Percentiles rank a stretch among this genome's conserved stretches.
Evolutionary conservation across 495 filamentous ascomycete species (phyloP).

Genomic region (Penicillium tannophilum): DNA sequence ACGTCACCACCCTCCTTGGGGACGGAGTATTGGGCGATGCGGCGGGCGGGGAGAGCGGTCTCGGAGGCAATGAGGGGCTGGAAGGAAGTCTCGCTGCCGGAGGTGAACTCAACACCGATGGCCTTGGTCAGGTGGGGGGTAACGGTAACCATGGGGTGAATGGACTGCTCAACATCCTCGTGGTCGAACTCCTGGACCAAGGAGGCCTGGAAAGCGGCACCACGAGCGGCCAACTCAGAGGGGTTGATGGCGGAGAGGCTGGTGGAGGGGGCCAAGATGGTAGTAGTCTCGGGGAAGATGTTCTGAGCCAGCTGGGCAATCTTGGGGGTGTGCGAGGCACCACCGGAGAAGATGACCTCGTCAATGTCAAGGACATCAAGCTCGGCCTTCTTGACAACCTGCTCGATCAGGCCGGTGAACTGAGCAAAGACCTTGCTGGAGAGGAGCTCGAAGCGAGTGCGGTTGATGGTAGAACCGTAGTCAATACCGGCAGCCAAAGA

Average conservation of each 20-base stretch:
- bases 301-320: constrained; percentile 73
- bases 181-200: constrained; percentile 88
- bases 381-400: constrained; percentile 85
- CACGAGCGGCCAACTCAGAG: constrained; percentile 82
- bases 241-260: constrained; percentile 81
- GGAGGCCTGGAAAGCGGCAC: constrained; percentile 93
- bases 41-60: constrained; percentile 86
- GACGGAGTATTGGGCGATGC: constrained; percentile 72
- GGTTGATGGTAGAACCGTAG: constrained; percentile 87
- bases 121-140: constrained; percentile 86
- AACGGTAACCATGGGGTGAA: constrained; percentile 91
- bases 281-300: constrained; percentile 81
- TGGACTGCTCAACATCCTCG: constrained; percentile 93
- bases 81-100: constrained; percentile 67
- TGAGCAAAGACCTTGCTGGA: constrained; percentile 80
- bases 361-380: constrained; percentile 92
- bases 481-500: constrained; percentile 84
- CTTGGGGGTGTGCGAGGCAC: constrained; percentile 90
- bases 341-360: constrained; percentile 92
- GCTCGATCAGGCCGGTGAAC: constrained; percentile 81
- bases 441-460: constrained; percentile 90
- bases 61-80: constrained; percentile 76
- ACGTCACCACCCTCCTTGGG: constrained; percentile 83
- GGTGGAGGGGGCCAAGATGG: constrained; percentile 81
- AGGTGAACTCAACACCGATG: constrained; percentile 79